Conservation (phyloP, 164 flowering plant species). For the Brasenia schreberi region DNA sequence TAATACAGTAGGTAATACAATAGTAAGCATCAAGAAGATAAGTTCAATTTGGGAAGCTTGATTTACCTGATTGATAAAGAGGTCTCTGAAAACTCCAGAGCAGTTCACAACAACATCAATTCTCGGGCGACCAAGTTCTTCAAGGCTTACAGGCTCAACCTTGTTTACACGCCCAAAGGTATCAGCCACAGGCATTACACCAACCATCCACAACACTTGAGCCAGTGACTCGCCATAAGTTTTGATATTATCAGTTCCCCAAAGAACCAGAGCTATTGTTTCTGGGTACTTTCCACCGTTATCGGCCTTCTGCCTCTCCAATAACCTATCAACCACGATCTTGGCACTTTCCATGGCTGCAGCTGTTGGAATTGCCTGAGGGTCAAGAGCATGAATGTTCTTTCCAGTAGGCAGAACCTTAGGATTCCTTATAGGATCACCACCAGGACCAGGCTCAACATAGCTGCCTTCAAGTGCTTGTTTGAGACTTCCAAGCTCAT, state of each 20-base stretch:
- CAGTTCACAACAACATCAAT: conserved; percentile 97
- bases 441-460: conserved; percentile 98
- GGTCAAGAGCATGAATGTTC: conserved; percentile 96
- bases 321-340: conserved; percentile 77
- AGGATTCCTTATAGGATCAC: conserved; percentile 97
- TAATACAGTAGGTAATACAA: too few relatives aligned
- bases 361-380: conserved; percentile 88
- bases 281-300: conserved; percentile 96
- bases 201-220: conserved; percentile 96
- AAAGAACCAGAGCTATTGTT: conserved; percentile 88
- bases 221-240: conserved; percentile 95
- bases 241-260: conserved; percentile 99
- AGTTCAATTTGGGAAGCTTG: neutral
- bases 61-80: conserved; percentile 93
- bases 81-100: conserved; percentile 97
- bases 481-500: conserved; percentile 85
- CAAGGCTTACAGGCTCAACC: conserved; percentile 82
- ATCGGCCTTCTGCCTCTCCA: conserved; percentile 92
- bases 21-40: too few relatives aligned
- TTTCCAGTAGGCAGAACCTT: conserved; percentile 99
- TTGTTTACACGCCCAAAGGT: conserved; percentile 90
- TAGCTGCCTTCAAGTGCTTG: conserved; percentile 93
- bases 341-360: conserved; percentile 96
- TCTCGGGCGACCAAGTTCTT: conserved; percentile 98
- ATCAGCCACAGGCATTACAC: conserved; percentile 80